Evolutionary conservation across 2,329 filamentous ascomycete species (phyloP).

Genomic region (Beauveria bassiana): DNA sequence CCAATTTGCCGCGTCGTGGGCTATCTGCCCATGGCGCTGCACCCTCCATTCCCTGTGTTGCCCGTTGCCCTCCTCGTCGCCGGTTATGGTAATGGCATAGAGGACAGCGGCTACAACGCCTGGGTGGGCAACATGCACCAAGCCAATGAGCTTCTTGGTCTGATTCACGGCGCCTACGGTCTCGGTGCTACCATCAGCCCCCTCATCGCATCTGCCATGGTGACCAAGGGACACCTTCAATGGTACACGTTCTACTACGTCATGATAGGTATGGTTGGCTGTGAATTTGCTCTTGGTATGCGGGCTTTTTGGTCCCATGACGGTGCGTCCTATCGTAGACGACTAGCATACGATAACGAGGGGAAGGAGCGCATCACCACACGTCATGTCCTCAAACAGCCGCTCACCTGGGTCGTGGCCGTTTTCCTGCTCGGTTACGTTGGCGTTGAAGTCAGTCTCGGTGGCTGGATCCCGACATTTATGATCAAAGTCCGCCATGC

Average conservation of each 20-base stretch:
- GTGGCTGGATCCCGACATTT: conserved; percentile 76
- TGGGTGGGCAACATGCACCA: conserved; percentile 64
- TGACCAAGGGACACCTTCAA: conserved; percentile 49
- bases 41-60: conserved; percentile 62
- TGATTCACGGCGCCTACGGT: conserved; percentile 66
- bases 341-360: conserved; percentile 17
- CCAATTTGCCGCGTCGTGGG: conserved; percentile 56
- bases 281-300: conserved; percentile 47
- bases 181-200: conserved; percentile 63
- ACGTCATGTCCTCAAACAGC: conserved; percentile 35
- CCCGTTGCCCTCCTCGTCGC: conserved; percentile 57
- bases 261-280: conserved; percentile 52
- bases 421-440: conserved; percentile 73
- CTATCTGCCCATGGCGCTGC: conserved; percentile 56
- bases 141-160: conserved; percentile 64
- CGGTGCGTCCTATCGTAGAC: conserved; percentile 46
- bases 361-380: conserved; percentile 38
- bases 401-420: conserved; percentile 64
- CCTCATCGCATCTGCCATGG: conserved; percentile 64
- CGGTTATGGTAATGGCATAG: conserved; percentile 64
- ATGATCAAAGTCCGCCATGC: conserved; percentile 73
- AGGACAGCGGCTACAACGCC: conserved; percentile 52
- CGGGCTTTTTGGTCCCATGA: conserved; percentile 58
- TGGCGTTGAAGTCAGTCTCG: conserved; percentile 67
- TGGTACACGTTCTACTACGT: conserved; percentile 76